Evolutionary conservation across 441 rosid species (phyloP), one percentile per base, ranked within the genome.

Genomic region (Populus hybrid): DNA sequence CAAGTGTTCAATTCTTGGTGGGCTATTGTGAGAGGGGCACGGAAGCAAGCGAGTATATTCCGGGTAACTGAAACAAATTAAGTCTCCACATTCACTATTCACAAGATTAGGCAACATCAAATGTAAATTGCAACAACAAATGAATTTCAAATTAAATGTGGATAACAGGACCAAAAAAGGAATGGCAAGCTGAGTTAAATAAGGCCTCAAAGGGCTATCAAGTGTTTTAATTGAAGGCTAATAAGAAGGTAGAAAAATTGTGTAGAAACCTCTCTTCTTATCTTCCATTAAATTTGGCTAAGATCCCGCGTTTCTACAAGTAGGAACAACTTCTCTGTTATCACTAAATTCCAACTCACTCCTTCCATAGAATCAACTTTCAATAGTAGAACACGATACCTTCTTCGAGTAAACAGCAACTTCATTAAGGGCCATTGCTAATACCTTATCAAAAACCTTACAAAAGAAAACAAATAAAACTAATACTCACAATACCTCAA

Each of bases 1-100:
- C 80, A 92, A 81, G 75, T 94, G 97, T 72, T 94, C 99, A 18
- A 94, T 72, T 82, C 99, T 90, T 38, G 90, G 97, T 2, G 91
- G 90, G 69, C 78, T 28, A 81, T 79, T 87, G 30, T 87, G 42
- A 1, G 84, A 57, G 35, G 95, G 97, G 67, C 94, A 95, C 28
- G 99, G 99, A 80, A 90, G 82, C 80, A 94, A 81, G 28, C 97
- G 89, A 59, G 76, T 79, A 82, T 92, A 94, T 57, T 89, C 92
- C 20, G 82, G 89, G 81, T 81, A 82, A 65, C 97, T 93, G 86
- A 72, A 79, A 76, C 35, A 50, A 76, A 75, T 66, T 21, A 68
- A 74, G 67, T 4, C 10, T 12, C 11, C 64, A 36, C 14, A 46
- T 64, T 73, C 70, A 67, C 14, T 14, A 38, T 77, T 21, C 38